Base-by-base conservation (phyloP, 2,329 filamentous ascomycete genomes). In the Cyphellophora europaea region DNA sequence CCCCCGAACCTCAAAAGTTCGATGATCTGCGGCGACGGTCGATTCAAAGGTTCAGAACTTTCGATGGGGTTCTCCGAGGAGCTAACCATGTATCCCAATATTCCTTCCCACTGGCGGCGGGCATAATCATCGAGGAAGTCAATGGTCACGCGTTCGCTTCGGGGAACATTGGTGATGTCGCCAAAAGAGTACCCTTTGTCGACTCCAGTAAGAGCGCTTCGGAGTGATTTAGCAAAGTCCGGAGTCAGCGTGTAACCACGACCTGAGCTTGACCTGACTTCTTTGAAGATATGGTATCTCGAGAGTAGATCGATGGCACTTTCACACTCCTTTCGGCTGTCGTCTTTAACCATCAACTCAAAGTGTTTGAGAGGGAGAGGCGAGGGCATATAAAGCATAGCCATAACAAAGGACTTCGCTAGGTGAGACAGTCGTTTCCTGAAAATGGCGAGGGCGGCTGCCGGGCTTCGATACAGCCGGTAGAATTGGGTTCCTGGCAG, bases 331-430 rank as follows among this genome's bases (percentile, higher is more conserved):
- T 81, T 66, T 48, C 67, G 69, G 49, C 71, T 74, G 32, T 71
- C 70, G 5, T 85, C 73, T 48, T 80, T 82, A 33, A 95, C 79
- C 86, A 89, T 94, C 27, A 74, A 65, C 49, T 96, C 87, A 40
- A 98, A 72, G 51, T 93, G 82, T 43, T 75, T 67, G n/a, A 85
- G 72, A 2, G 77, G 73, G 44, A 96, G 74, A 0, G 91, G 84
- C 8, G 74, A 70, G 27, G 85, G 83, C 66, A 93, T 82, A 64
- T 94, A 98, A 3, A 98, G 77, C 52, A 98, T 77, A 25, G 84
- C 83, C 81, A 95, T 94, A 42, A 98, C 89, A 53, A 98, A 82
- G 11, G 79, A 86, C 70, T 98, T 96, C 49, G 91, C 89, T 42
- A 96, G 65, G 54, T 93, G 83, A 38, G 91, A 86, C 39, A 98